These are phyloP conservation scores for Polyporus arcularius DNA, from an alignment of 768 basidiomycete species.

Conservation along the genomic window DNA sequence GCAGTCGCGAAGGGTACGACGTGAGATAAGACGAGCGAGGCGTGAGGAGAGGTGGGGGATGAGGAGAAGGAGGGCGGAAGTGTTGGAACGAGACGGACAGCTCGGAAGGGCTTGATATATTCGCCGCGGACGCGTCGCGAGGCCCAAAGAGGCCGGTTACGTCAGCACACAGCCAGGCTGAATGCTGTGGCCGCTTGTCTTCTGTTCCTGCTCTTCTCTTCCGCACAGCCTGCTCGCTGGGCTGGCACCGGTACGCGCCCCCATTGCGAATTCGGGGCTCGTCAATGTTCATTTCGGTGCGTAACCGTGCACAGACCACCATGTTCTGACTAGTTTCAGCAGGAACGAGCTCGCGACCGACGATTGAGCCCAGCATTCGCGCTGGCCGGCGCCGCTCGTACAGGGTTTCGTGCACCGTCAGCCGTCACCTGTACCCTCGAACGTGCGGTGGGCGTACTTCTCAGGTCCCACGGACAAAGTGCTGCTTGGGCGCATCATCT, in stretches of 20 bases:
- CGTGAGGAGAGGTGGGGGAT: neutral
- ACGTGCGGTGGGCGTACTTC: neutral
- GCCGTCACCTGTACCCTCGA: neutral
- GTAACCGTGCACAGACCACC: neutral
- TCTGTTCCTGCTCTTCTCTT: neutral
- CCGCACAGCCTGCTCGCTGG: neutral
- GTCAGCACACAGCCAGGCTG: conserved; percentile 2
- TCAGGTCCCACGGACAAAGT: neutral
- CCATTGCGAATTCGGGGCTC: neutral
- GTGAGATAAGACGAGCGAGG: neutral
- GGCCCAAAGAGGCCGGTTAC: conserved; percentile 13
- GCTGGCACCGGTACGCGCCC: neutral
- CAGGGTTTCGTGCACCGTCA: neutral
- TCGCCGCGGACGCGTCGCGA: conserved; percentile 17
- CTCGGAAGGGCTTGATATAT: conserved; percentile 14
- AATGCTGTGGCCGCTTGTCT: neutral
- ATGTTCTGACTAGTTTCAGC: neutral
- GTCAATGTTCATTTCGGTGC: neutral
- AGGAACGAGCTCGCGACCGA: neutral
- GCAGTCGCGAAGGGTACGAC: neutral
- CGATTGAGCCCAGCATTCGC: neutral
- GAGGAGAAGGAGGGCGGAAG: neutral
- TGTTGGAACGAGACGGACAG: conserved; percentile 2
- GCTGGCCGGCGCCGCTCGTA: neutral
- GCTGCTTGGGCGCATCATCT: neutral